Base-by-base conservation (phyloP, 164 flowering plant genomes). In the Hamamelis virginiana region DNA sequence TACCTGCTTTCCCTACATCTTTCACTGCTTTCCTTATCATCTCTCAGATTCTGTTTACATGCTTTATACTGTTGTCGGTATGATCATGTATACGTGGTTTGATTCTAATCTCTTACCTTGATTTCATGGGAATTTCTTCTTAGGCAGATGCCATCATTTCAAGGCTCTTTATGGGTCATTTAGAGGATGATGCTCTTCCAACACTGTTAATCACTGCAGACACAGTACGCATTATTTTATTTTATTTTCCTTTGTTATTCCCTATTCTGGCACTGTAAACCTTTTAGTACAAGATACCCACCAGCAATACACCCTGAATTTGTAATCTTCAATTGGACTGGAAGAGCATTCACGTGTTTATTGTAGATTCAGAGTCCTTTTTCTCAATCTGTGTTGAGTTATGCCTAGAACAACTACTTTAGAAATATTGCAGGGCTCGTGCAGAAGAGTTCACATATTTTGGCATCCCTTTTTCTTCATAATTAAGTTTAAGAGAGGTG, bases 201-300 rank as follows among this genome's bases (percentile, higher is more conserved):
- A 72, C 80, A 27, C 60, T 83, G 53, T 65, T 83, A 56, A 73
- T 83, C 41, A 83, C 86, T 41, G 86, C 86, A 48, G 86, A 83
- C 71, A 83, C 84, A 55, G 86, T 83, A 81, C 60, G 79, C 68
- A 55, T 66, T 62, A 4, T 22, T 46, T 55, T 64, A 46, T 41
- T 51, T 10, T 23, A 8, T 15, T 16, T 53, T 3, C 44, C 13
- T 5, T 18, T 64, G 12, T 60, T 59, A 4, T n/a, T n/a, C 45
- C n/a, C 18, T 18, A 16, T 27, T 33, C 43, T 33, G 0, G 1
- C 12, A 56, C 9, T 50, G 33, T 45, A 8, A 21, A 55, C 10
- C 27, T 23, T 1, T 55, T 55, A 5, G n/a, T 57, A 57, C 5
- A 12, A 57, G 28, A 26, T 5, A 57, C 25, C 15, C 15, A 1